Base-by-base conservation (phyloP, 2,329 filamentous ascomycete species). In the Cercospora nicotianae region DNA sequence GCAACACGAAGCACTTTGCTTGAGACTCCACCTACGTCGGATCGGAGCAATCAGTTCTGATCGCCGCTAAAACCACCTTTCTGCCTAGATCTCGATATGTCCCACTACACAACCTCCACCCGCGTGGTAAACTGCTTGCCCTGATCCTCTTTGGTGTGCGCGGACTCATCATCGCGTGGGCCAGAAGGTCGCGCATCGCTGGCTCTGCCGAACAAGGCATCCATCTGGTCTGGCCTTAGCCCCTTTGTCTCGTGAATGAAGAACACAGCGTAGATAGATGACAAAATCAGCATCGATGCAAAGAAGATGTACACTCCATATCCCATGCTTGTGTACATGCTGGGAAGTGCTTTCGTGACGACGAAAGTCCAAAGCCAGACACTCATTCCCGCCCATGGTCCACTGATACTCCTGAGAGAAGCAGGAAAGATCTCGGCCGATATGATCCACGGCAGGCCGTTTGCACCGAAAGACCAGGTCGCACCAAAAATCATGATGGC, bases 391-490 rank as follows among this genome's bases (percentile, higher is more conserved):
- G 76, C 77, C 67, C 75, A 80, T 0, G 79, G 77, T 13, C 79
- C 79, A 1, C 78, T 79, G 55, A 82, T 75, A 18, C 76, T 78
- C 5, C 80, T 75, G 18, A 82, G 71, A 0, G 77, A 77, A 3
- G 75, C 75, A 0, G 81, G 80, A 70, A 82, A 82, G 26, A 82
- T 82, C 69, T 82, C 80, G 1, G 80, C 76, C 1, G 78, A 80
- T n/a, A 82, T 79, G 68, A 82, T 81, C 79, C 80, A 82, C 0
- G 80, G 80, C 0, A 81, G 69, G 2, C 80, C 80, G 58, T 81
- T 81, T 1, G 78, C 75, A 45, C 80, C 79, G 48, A 80, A 79
- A 8, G 75, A 78, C 79, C 79, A 81, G 1, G 73, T 72, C 7
- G 75, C 78, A 1, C 77, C 79, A 48, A 80, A 81, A 8, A 81